Evolutionary conservation across 331 rosid genomes (phyloP), one percentile per base, ranked within the genome.

Genomic region (Quercus lobata): DNA sequence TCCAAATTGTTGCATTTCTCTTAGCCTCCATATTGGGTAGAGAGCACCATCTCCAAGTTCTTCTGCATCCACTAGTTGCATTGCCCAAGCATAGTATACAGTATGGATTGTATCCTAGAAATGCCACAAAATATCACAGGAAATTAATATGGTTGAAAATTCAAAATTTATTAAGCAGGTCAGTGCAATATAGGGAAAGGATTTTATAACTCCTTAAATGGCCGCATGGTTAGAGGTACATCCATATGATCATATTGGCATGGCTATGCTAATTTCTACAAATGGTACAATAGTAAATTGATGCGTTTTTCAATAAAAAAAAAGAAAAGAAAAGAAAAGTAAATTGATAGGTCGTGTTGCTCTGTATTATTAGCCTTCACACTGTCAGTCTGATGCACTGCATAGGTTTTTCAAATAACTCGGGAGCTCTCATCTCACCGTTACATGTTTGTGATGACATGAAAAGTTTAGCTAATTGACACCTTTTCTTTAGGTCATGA

Each of bases 61-160:
- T 85, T 95, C 93, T 32, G 80, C 86, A 10, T 91, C 96, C 89
- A 90, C 84, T 85, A 83, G 93, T 78, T 95, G 99, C 87, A 95
- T 90, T 2, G 99, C 99, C 99, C 99, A 95, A 0, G 79, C 84
- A 56, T 91, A 87, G 58, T 61, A 83, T 71, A 95, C 96, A 7
- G 94, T 91, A 88, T 93, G 99, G 81, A 95, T 91, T 18, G 98
- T 95, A 71, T 95, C 98, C 98, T 93, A 72, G 41, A 29, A 35
- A 34, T 35, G 37, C 49, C 72, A 68, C 25, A 34, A n/a, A n/a
- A 68, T 35, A 68, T 68, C 22, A 25, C 71, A 30, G 49, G 49
- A 4, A 30, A 16, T 30, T 65, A 65, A 8, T 37, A 19, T 1
- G 2, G 24, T 68, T 19, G 16, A 68, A 35, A 68, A 34, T 8